Evolutionary conservation across 768 basidiomycete genomes (phyloP).

Genomic region (Kwoniella pini): DNA sequence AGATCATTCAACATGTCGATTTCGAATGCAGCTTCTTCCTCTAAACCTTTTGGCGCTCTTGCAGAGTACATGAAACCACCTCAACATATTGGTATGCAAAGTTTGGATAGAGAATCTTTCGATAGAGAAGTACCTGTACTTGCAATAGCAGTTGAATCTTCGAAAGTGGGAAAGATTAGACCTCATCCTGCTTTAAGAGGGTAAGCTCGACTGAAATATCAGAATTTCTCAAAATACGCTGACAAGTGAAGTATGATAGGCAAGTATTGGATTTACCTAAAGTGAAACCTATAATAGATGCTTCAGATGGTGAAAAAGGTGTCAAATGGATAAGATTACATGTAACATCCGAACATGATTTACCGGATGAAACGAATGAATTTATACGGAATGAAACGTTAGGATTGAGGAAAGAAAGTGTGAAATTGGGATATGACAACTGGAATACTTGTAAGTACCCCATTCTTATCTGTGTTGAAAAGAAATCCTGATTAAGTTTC

Average conservation of each 20-base stretch:
- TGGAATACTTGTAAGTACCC: constrained; percentile 74
- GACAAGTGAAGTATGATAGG: constrained; percentile 5
- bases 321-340: constrained; percentile 13
- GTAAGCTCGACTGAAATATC: constrained; percentile 25
- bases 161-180: constrained; percentile 60
- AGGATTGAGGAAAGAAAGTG: constrained; percentile 62
- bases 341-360: constrained; percentile 65
- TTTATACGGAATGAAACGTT: constrained; percentile 64
- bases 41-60: constrained; percentile 1
- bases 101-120: constrained; percentile 65
- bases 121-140: constrained; percentile 67
- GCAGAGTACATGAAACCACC: constrained; percentile 55
- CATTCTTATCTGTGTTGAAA: background rate
- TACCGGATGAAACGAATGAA: constrained; percentile 62
- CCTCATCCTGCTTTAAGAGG: constrained; percentile 35
- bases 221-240: background rate
- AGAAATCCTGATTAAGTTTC: background rate
- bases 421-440: constrained; percentile 77
- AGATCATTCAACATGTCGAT: constrained; percentile 13
- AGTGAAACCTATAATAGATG: constrained; percentile 22
- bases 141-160: constrained; percentile 66
- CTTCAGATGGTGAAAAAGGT: constrained; percentile 8
- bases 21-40: constrained; percentile 12
- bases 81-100: constrained; percentile 57
- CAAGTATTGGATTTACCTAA: constrained; percentile 36